Percentiles rank a stretch among this genome's conserved stretches.
phyloP scores from a whole-genome alignment of 352 stramenopile genomes.

The Globisporangium cylindrosporum region DNA sequence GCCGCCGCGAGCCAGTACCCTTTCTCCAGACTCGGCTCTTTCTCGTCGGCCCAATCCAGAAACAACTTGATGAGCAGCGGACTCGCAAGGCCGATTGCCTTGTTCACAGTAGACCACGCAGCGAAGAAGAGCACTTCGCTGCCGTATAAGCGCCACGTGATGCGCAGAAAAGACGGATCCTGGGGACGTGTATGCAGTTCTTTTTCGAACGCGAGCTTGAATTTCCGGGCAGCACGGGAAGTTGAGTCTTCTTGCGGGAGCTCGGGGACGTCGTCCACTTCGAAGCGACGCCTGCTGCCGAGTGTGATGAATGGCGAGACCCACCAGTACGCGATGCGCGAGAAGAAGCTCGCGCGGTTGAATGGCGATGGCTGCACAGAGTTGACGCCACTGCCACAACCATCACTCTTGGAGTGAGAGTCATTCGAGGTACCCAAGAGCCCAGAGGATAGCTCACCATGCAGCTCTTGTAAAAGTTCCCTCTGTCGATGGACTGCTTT shows the following conservation, averaged over 20 bases:
- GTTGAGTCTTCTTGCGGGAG: constrained; percentile 54
- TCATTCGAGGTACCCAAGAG: neutral
- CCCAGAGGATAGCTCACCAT: neutral
- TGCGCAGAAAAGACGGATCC: constrained; percentile 49
- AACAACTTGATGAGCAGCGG: constrained; percentile 82
- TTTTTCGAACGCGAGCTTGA: constrained; percentile 37
- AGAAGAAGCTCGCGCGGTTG: constrained; percentile 50
- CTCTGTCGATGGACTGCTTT: neutral
- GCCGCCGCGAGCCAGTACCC: constrained; percentile 58
- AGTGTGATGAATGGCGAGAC: constrained; percentile 63
- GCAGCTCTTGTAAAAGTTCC: neutral
- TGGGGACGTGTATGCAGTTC: constrained; percentile 21
- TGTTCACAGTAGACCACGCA: constrained; percentile 73
- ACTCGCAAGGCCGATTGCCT: constrained; percentile 58
- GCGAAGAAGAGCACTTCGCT: constrained; percentile 53
- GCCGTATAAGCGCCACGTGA: constrained; percentile 53
- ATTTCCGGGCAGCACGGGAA: constrained; percentile 31
- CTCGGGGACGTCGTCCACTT: constrained; percentile 55
- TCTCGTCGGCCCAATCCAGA: constrained; percentile 61
- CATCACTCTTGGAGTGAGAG: neutral
- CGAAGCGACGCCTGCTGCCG: constrained; percentile 46
- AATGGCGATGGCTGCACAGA: constrained; percentile 31
- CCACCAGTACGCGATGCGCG: constrained; percentile 66
- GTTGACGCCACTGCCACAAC: neutral
- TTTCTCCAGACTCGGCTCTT: constrained; percentile 28